Conservation (phyloP, 805 yeast species). For the Lipomyces mesembrius region DNA sequence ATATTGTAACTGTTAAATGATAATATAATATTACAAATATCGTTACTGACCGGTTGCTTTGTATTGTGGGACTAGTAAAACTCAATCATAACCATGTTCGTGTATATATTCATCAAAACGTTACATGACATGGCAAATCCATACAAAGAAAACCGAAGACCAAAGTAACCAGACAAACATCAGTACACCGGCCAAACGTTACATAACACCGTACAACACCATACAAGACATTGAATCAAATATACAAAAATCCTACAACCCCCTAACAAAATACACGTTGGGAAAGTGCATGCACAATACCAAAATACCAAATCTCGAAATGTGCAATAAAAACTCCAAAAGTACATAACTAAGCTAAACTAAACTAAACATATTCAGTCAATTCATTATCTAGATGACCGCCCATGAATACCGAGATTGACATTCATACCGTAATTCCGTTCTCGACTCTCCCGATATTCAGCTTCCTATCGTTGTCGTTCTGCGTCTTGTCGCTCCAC, state of each 20-base stretch:
- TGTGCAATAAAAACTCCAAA: neutral
- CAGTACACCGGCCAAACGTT: neutral
- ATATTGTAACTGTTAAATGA: neutral
- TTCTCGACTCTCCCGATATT: neutral
- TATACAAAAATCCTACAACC: neutral
- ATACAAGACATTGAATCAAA: neutral
- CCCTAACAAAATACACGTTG: neutral
- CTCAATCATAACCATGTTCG: neutral
- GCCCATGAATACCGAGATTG: neutral
- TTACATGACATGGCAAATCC: neutral
- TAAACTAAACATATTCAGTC: neutral
- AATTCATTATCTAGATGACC: constrained; percentile 1
- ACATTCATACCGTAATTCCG: neutral
- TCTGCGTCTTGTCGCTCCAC: neutral
- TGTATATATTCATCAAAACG: neutral
- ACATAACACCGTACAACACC: neutral
- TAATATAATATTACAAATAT: neutral
- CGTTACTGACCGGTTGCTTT: neutral
- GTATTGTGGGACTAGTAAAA: neutral
- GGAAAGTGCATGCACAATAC: too few species aligned
- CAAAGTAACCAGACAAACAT: neutral
- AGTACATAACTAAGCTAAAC: neutral
- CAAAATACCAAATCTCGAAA: neutral
- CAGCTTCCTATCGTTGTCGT: neutral
- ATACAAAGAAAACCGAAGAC: neutral